Evolutionary conservation across 352 stramenopile genomes (phyloP), one percentile per base, ranked within the genome.

Genomic region (Hyaloperonospora brassicae): DNA sequence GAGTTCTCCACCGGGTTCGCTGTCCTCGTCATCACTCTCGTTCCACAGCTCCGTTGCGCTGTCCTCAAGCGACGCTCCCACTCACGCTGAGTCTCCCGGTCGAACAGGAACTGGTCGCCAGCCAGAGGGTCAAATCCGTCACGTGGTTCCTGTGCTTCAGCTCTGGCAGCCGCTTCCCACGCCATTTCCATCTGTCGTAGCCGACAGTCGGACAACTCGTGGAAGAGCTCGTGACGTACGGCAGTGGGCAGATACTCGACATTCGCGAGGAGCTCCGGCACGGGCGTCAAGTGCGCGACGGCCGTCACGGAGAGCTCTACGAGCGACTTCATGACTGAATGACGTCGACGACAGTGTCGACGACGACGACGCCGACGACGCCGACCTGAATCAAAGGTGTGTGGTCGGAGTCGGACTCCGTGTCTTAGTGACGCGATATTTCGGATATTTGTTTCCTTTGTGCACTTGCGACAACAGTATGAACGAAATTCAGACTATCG

Each of bases 111-210:
- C 13, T 61, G 60, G 46, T 73, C 66, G 9, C 52, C 53, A 1
- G 45, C 47, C 22, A 43, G 10, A 1, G 50, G 55, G 27, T 76
- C 57, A 42, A 60, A 64, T 14, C 57, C 49, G 23, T 59, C 64
- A 6, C 47, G 17, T 5, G 17, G 47, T 55, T 69, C 63, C 27
- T 49, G 24, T 13, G 21, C 11, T n/a, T 57, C 39, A 44, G 50
- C 22, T 31, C 65, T 35, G 6, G 56, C 52, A 17, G 40, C 57
- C 14, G 48, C 13, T 42, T 68, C 55, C 73, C 62, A 82, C 8
- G 23, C 58, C 48, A 85, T 50, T 40, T 85, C 75, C 41, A 85
- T 70, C 38, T 66, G 62, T 0, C 73, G 75, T 24, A 86, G 50
- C 13, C 73, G 66, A 21, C 72, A 68, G 40, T 76, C 55, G 6